phyloP scores from a whole-genome alignment of 345 rosid genomes.

The Linum lewisii region DNA sequence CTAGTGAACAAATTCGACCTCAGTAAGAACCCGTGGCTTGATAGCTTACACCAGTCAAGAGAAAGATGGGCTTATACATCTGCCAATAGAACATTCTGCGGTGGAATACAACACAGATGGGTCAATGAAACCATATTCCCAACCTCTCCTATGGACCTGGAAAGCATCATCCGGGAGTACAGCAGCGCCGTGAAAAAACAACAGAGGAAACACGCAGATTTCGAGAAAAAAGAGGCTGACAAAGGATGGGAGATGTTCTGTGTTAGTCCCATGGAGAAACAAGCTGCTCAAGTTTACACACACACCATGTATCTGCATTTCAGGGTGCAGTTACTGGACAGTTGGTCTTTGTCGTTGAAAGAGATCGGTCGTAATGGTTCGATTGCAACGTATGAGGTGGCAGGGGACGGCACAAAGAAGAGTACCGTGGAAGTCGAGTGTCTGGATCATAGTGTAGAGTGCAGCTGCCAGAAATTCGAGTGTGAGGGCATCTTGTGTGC shows the following conservation, averaged over 20 bases:
- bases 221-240: no score
- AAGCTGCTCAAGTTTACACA: conserved; percentile 16
- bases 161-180: conserved; percentile 7
- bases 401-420: background rate
- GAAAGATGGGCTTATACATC: conserved; percentile 10
- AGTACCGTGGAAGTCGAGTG: conserved; percentile 12
- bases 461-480: conserved; percentile 20
- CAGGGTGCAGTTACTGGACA: conserved; percentile 5
- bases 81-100: conserved; percentile 4
- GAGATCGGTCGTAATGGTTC: conserved; percentile 1
- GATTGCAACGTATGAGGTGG: conserved; percentile 7
- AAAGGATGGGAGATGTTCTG: background rate
- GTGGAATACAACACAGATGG: background rate
- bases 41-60: background rate
- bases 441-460: conserved; percentile 1
- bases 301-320: background rate
- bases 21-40: conserved; percentile 11
- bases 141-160: background rate
- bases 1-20: conserved; percentile 5
- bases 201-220: no score
- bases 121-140: background rate
- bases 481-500: conserved; percentile 15
- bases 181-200: background rate
- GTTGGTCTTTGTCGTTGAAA: background rate
- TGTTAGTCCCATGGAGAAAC: conserved; percentile 9